Percentiles rank a stretch among this genome's conserved stretches.
These are phyloP conservation scores for Erythrophleum fordii DNA, from an alignment of 306 rosid genomes.

Conservation along the genomic window DNA sequence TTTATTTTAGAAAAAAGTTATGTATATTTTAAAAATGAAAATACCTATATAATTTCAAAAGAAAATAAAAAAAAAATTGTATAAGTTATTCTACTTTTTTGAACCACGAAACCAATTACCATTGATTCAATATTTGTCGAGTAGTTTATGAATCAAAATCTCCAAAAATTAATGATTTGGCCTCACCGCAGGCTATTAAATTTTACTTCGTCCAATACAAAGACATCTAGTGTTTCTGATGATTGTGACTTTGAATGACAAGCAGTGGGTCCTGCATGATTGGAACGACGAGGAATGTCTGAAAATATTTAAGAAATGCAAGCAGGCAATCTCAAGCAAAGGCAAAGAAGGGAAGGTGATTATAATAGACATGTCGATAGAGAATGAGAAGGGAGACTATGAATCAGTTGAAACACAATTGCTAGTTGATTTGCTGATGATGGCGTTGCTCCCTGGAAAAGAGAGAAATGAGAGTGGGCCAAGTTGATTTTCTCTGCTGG, in stretches of 20 bases:
- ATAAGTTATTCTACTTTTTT: too few relatives aligned
- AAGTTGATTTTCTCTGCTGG: conserved; percentile 34
- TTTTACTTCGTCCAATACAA: too few relatives aligned
- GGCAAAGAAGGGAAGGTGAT: conserved; percentile 43
- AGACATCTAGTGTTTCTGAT: neutral
- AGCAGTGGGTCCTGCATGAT: conserved; percentile 51
- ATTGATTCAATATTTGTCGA: too few relatives aligned
- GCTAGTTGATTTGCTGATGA: conserved; percentile 33
- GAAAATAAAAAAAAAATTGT: too few relatives aligned
- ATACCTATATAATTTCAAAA: too few relatives aligned
- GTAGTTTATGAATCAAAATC: too few relatives aligned
- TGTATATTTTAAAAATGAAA: too few relatives aligned
- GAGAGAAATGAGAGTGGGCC: conserved; percentile 51
- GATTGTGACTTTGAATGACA: neutral
- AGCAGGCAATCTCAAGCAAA: conserved; percentile 41
- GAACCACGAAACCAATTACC: too few relatives aligned
- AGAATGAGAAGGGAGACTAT: conserved; percentile 8
- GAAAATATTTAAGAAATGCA: conserved; percentile 49
- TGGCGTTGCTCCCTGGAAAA: conserved; percentile 29
- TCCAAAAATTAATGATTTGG: too few relatives aligned
- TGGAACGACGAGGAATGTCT: conserved; percentile 57
- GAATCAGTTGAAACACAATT: conserved; percentile 42
- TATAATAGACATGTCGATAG: conserved; percentile 51
- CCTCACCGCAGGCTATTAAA: too few relatives aligned
- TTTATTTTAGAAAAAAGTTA: too few relatives aligned